phyloP scores from a whole-genome alignment of 768 basidiomycete species.

The Xerocomellus intermedius region DNA sequence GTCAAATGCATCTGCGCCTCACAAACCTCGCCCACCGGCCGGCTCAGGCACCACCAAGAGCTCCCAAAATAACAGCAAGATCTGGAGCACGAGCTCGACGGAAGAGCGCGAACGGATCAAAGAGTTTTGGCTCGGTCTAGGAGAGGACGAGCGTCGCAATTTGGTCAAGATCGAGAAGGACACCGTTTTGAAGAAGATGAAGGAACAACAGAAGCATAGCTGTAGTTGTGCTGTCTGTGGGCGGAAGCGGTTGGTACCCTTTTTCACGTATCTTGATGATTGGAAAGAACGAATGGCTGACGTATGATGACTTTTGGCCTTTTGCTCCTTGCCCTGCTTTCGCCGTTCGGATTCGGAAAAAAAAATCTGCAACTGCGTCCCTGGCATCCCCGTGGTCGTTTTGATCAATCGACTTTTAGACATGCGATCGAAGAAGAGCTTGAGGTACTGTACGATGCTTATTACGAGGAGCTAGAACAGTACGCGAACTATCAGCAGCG shows the following conservation, averaged over 20 bases:
- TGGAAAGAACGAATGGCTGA: conserved; percentile 20
- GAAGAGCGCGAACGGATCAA: conserved; percentile 98
- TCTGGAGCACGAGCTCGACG: conserved; percentile 89
- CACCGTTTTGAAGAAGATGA: conserved; percentile 97
- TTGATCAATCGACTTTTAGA: conserved; percentile 40
- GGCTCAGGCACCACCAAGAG: conserved; percentile 24
- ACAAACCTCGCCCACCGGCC: conserved; percentile 32
- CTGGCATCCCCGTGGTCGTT: conserved; percentile 13
- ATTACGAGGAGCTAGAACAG: conserved; percentile 99
- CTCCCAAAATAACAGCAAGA: conserved; percentile 64
- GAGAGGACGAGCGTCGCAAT: conserved; percentile 85
- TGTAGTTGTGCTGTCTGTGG: conserved; percentile 97
- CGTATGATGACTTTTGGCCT: conserved; percentile 23
- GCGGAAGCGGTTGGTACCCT: conserved; percentile 80
- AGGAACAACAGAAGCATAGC: conserved; percentile 97
- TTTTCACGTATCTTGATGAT: conserved; percentile 25
- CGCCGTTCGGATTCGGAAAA: conserved; percentile 21
- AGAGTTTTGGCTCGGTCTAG: conserved; percentile 95
- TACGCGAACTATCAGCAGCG: conserved; percentile 98
- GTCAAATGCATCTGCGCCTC: conserved; percentile 33
- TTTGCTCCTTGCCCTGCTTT: conserved; percentile 14
- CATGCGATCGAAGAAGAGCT: conserved; percentile 99
- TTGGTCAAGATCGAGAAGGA: conserved; percentile 99
- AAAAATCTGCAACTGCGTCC: conserved; percentile 5
- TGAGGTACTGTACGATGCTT: conserved; percentile 99